These are phyloP conservation scores for Entomortierella parvispora DNA, from an alignment of 192 early-diverging fungal species.

Conservation along the genomic window DNA sequence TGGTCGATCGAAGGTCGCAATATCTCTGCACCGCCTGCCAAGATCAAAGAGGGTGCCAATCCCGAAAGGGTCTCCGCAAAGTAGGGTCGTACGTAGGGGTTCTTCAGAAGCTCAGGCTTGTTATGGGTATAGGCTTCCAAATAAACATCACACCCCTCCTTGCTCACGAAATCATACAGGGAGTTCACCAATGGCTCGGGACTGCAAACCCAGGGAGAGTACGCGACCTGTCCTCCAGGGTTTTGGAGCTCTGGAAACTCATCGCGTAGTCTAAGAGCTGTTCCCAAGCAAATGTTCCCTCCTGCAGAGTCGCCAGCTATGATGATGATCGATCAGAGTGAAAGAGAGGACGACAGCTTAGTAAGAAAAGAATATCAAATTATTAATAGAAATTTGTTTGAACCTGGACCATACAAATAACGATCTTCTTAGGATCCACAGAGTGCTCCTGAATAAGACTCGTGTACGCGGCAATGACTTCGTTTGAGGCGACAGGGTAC, in stretches of 20 bases:
- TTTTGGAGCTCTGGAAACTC: constrained; percentile 5
- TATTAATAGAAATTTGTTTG: neutral
- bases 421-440: constrained; percentile 14
- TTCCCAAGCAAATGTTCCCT: constrained; percentile 23
- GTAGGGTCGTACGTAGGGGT: constrained; percentile 15
- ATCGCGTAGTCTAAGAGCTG: constrained; percentile 25
- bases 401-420: constrained; percentile 17
- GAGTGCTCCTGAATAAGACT: constrained; percentile 19
- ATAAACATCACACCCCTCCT: constrained; percentile 19
- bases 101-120: neutral
- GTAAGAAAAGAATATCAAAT: neutral
- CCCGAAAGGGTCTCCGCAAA: constrained; percentile 7
- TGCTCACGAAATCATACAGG: constrained; percentile 27
- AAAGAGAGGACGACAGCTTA: neutral
- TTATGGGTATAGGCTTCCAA: constrained; percentile 21
- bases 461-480: constrained; percentile 20
- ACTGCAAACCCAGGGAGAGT: constrained; percentile 31
- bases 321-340: neutral
- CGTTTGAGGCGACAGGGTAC: constrained; percentile 33
- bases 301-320: constrained; percentile 41
- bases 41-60: constrained; percentile 18
- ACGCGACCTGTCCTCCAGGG: constrained; percentile 18
- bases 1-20: constrained; percentile 25
- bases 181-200: constrained; percentile 12
- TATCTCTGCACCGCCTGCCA: constrained; percentile 34